Conservation (phyloP, 1,284 basidiomycete genomes). For the Xerocomus amazonicus region DNA sequence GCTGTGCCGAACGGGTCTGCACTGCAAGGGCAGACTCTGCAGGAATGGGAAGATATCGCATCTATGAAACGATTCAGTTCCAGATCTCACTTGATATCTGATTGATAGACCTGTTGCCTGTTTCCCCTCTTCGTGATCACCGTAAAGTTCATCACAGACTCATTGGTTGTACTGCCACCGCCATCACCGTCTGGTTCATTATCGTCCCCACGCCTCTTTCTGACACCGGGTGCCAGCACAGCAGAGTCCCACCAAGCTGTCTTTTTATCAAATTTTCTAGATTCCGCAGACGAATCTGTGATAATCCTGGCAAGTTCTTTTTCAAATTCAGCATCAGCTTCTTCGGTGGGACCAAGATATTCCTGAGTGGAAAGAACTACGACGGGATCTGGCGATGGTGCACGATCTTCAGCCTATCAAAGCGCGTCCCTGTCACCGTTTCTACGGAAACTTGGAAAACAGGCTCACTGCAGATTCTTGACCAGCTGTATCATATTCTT, state of each 20-base stretch:
- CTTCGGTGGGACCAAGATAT: slow-evolving; percentile 71
- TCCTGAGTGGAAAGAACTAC: slow-evolving; percentile 69
- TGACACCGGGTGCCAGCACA: slow-evolving; percentile 61
- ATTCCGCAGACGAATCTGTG: slow-evolving; percentile 78
- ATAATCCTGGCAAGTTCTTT: slow-evolving; percentile 96
- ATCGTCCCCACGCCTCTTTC: slow-evolving; percentile 59
- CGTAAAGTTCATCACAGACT: slow-evolving; percentile 85
- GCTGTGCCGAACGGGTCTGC: slow-evolving; percentile 85
- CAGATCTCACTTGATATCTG: neutral
- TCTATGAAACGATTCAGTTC: slow-evolving; percentile 41
- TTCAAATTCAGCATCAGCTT: slow-evolving; percentile 91
- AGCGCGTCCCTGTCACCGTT: slow-evolving; percentile 5
- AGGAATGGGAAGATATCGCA: slow-evolving; percentile 83
- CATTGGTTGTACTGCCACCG: slow-evolving; percentile 34
- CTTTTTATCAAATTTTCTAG: slow-evolving; percentile 82
- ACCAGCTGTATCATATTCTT: slow-evolving; percentile 45
- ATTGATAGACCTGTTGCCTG: slow-evolving; percentile 72
- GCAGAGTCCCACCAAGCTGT: slow-evolving; percentile 85
- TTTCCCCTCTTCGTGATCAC: slow-evolving; percentile 92
- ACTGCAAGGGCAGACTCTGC: slow-evolving; percentile 82
- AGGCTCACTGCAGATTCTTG: slow-evolving; percentile 52
- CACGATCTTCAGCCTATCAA: slow-evolving; percentile 58
- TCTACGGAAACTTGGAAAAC: neutral
- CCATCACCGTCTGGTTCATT: slow-evolving; percentile 48
- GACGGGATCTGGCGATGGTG: slow-evolving; percentile 73